Conservation (phyloP, 2,329 filamentous ascomycete genomes). For the Neopestalotiopsis rosae region DNA sequence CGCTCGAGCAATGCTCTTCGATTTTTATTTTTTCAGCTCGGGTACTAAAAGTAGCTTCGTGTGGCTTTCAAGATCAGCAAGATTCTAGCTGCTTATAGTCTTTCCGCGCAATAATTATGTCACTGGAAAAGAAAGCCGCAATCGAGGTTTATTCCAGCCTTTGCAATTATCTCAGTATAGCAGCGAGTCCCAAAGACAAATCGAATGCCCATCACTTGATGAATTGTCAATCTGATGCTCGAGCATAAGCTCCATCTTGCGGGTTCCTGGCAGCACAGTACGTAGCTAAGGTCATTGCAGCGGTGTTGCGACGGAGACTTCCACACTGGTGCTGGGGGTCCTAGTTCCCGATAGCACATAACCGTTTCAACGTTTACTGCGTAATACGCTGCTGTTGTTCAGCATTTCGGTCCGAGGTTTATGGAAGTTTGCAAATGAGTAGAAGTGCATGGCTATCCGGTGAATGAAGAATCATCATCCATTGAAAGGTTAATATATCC, state of each 20-base stretch:
- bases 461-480: too few relatives aligned
- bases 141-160: constrained; percentile 6
- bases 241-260: not conserved
- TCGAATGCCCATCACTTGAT: not conserved
- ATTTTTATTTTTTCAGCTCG: not conserved
- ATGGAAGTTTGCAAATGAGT: too few relatives aligned
- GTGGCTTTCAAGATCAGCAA: constrained; percentile 10
- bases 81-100: not conserved
- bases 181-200: too few relatives aligned
- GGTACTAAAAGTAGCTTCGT: not conserved
- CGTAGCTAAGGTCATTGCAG: constrained; percentile 5
- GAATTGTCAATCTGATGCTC: not conserved
- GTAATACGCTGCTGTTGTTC: too few relatives aligned
- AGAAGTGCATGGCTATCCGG: too few relatives aligned
- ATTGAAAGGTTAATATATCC: too few relatives aligned
- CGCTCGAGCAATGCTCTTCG: too few relatives aligned
- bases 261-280: constrained; percentile 12
- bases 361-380: not conserved
- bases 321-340: not conserved
- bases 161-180: not conserved
- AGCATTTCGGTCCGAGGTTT: too few relatives aligned
- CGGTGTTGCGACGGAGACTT: not conserved
- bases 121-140: constrained; percentile 8
- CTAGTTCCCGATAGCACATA: not conserved
- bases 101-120: not conserved